Conservation (phyloP, 2,329 filamentous ascomycete genomes). For the Penicillium thymicola region DNA sequence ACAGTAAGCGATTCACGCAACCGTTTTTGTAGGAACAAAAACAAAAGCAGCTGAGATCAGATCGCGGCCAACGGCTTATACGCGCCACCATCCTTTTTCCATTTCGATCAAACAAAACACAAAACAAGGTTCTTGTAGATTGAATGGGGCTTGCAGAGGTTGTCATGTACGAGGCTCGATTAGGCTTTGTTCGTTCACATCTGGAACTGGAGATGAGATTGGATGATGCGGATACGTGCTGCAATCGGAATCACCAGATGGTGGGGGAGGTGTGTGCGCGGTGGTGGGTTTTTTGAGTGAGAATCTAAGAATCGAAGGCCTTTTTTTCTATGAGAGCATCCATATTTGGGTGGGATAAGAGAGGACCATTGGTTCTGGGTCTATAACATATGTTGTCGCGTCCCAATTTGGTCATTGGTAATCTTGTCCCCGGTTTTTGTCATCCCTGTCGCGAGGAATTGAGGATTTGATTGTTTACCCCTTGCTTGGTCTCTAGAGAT, state of each 20-base stretch:
- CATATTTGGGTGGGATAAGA: not conserved
- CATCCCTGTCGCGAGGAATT: conserved; percentile 8
- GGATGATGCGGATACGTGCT: not conserved
- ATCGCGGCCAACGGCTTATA: conserved; percentile 6
- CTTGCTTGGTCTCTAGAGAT: conserved; percentile 11
- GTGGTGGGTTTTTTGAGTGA: not conserved
- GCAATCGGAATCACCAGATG: conserved; percentile 1
- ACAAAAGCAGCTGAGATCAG: conserved; percentile 1
- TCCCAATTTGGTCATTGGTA: not conserved
- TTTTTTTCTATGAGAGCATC: no score
- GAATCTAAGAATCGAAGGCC: not conserved
- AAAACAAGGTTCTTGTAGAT: not conserved
- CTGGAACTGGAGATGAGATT: not conserved
- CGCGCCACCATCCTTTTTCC: not conserved
- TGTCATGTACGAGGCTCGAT: not conserved
- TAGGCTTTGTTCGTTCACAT: not conserved
- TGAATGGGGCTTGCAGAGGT: not conserved
- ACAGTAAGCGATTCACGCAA: not conserved
- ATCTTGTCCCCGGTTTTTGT: no score
- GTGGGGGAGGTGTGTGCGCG: not conserved
- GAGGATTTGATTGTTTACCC: conserved; percentile 6
- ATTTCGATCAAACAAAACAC: not conserved
- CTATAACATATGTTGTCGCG: not conserved
- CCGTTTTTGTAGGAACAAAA: not conserved
- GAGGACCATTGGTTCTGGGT: not conserved